Evolutionary conservation across 2,329 filamentous ascomycete genomes (phyloP), one percentile per base, ranked within the genome.

Genomic region (Beauveria medogensis): DNA sequence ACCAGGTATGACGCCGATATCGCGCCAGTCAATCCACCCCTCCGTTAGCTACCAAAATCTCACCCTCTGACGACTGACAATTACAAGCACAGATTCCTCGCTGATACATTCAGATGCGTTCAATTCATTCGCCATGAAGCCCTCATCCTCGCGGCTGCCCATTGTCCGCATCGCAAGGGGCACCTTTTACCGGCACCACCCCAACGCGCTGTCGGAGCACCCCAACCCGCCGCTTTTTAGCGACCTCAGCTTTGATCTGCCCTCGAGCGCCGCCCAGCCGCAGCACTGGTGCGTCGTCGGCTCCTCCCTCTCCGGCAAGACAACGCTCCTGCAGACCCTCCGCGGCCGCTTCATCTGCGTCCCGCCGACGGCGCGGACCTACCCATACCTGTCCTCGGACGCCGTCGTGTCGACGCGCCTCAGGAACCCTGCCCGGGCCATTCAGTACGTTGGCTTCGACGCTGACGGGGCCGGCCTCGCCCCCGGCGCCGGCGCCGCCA

Each of bases 361-460:
- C 7, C 93, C 93, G 5, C 88, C 92, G 0, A 82, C 79, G 4
- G 88, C 90, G 2, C 83, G 92, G 51, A 85, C 86, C 7, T 97
- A 87, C 70, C 94, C 94, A 0, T 90, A 89, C 70, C 81, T 97
- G 2, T 82, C 87, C 16, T 84, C 82, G 2, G 80, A 83, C 53
- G 79, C 81, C 6, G 14, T 37, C 34, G 80, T 91, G 7, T 76
- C 82, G 2, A 66, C 75, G 24, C 75, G 78, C 2, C 72, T 90
- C 53, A 80, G 83, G 50, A 82, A 78, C 57, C 84, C 89, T 0
- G 78, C 79, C 14, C 80, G 80, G 65, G 91, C 91, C 0, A 88
- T 99, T 62, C 87, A 88, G 67, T 93, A 96, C 77, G 92, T 97
- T 10, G 93, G 94, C 0, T 97, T 97, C 69, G 90, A 91, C 69